Conservation (phyloP, 169 alveolate genomes). For the Plasmodium reichenowi region DNA sequence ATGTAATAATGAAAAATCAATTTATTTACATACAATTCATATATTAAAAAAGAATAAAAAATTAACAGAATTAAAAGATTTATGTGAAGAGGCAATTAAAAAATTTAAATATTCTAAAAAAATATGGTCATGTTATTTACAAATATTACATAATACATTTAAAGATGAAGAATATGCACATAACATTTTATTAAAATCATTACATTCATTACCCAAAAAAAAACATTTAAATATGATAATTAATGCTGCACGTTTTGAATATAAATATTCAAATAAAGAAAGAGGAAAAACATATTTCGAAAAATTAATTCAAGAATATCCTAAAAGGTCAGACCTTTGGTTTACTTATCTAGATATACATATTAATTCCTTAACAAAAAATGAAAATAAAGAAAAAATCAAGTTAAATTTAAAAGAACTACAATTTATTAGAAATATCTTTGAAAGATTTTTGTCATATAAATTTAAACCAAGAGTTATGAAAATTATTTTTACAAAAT, state of each 20-base stretch:
- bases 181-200: slow-evolving; percentile 72
- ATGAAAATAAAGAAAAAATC: slow-evolving; percentile 37
- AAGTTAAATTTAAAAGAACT: slow-evolving; percentile 79
- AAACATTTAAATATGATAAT: slow-evolving; percentile 79
- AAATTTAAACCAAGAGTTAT: slow-evolving; percentile 69
- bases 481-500: slow-evolving; percentile 80
- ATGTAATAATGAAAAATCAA: slow-evolving; percentile 81
- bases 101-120: slow-evolving; percentile 83
- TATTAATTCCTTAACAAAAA: slow-evolving; percentile 79
- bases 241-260: slow-evolving; percentile 88
- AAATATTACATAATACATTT: slow-evolving; percentile 67
- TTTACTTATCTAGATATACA: slow-evolving; percentile 87
- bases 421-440: slow-evolving; percentile 74
- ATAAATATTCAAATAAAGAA: slow-evolving; percentile 79
- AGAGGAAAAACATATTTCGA: slow-evolving; percentile 89
- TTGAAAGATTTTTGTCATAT: slow-evolving; percentile 46
- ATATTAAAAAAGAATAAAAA: slow-evolving; percentile 78
- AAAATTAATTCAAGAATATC: slow-evolving; percentile 87
- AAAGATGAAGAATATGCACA: slow-evolving; percentile 78
- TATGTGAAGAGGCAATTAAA: slow-evolving; percentile 80
- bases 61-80: slow-evolving; percentile 79
- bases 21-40: slow-evolving; percentile 80
- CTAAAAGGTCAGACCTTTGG: slow-evolving; percentile 90
- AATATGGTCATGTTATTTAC: slow-evolving; percentile 60
- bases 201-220: slow-evolving; percentile 78